Conservation (phyloP, 768 basidiomycete species). For the Cystobasidiopsis lactophilus region DNA sequence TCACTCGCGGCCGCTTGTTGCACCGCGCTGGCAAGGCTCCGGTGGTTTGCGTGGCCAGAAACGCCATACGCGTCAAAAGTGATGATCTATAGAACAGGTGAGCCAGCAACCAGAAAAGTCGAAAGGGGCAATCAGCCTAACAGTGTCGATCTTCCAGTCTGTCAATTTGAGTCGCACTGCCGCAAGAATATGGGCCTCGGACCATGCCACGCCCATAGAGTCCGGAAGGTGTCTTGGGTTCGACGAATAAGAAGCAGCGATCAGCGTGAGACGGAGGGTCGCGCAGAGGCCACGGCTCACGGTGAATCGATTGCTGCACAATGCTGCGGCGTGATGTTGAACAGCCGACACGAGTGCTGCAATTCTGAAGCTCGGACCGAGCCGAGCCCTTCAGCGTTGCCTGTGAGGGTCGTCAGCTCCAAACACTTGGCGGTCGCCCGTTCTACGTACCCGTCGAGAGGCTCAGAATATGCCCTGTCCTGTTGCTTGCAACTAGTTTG, state of each 20-base stretch:
- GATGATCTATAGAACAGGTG: slow-evolving; percentile 20
- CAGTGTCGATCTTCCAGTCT: slow-evolving; percentile 16
- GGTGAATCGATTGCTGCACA: slow-evolving; percentile 21
- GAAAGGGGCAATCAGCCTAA: slow-evolving; percentile 5
- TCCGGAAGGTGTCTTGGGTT: slow-evolving; percentile 9
- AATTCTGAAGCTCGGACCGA: slow-evolving; percentile 21
- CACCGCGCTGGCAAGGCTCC: slow-evolving; percentile 15
- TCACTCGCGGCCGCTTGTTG: not conserved
- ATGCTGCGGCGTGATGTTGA: slow-evolving; percentile 19
- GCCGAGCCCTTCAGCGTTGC: slow-evolving; percentile 25
- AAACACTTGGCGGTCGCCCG: not conserved
- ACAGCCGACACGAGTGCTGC: slow-evolving; percentile 16
- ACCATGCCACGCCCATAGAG: slow-evolving; percentile 16
- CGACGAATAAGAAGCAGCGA: too few relatives aligned
- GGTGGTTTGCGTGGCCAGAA: slow-evolving; percentile 27
- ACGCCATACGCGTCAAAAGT: slow-evolving; percentile 27
- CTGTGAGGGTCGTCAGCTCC: slow-evolving; percentile 10
- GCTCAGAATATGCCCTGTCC: slow-evolving; percentile 8
- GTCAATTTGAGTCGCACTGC: slow-evolving; percentile 11
- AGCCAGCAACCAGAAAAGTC: not conserved
- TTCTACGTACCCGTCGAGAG: slow-evolving; percentile 13
- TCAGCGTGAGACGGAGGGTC: not conserved
- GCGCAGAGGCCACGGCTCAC: slow-evolving; percentile 16
- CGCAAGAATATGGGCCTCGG: slow-evolving; percentile 4
- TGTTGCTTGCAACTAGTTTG: not conserved